Base-by-base conservation (phyloP, 1,284 basidiomycete species). In the Apiotrichum domesticum region DNA sequence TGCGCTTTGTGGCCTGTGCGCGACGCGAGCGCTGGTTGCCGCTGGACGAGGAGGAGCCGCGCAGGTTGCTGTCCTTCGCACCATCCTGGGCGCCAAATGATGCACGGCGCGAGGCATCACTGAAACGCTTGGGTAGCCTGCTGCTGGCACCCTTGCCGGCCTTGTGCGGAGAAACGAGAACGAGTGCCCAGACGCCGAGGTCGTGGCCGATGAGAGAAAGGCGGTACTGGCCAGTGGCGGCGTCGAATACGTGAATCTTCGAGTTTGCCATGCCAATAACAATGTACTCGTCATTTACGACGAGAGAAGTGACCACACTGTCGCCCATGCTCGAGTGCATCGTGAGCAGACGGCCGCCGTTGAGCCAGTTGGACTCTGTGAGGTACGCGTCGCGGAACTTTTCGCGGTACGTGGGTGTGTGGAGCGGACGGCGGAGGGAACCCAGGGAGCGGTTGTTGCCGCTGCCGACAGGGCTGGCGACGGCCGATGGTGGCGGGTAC, bases 161-260 rank as follows among this genome's bases (percentile, higher is more conserved):
- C 47, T 39, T 40, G 32, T 49, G 51, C 32, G 72, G 68, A 10
- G 70, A 70, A 15, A 82, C 84, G 40, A 98, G 80, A 51, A 87
- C 85, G 9, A 98, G 83, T 13, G 89, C 87, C 95, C 95, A 98
- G 0, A 98, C 93, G 9, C 95, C 95, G 8, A 82, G 80, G 15
- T 87, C 85, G 75, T 97, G 94, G 0, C 93, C 95, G 1, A 84
- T 79, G 3, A 98, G 82, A 0, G 88, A 90, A 46, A 86, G 82
- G 35, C 82, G 81, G 51, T 89, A 84, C 5, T 87, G 82, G 0
- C 94, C 95, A 0, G 88, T 89, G 42, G 79, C 79, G 1, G 88
- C 85, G 64, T 86, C 87, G 76, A 95, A 97, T 32, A 97, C 82
- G 70, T 93, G 89, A 46, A 98, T 88, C 63, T 86, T 85, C 64